Evolutionary conservation across 768 basidiomycete species (phyloP).

Genomic region (Lactifluus pinguis): DNA sequence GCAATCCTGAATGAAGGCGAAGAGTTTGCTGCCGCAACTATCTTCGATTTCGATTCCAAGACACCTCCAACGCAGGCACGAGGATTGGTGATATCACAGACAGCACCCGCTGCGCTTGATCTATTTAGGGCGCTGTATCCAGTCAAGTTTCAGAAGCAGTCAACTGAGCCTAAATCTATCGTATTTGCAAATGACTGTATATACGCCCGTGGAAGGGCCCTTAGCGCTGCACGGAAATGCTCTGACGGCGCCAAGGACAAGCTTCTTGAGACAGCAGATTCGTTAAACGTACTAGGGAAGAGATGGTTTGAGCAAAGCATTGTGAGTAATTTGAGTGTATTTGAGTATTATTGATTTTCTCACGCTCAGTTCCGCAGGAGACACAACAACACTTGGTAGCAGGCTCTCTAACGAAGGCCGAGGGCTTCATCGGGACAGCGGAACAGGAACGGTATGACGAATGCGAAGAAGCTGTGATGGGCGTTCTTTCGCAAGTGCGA

Average conservation of each 20-base stretch:
- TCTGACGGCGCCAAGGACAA: conserved; percentile 33
- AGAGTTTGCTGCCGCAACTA: conserved; percentile 49
- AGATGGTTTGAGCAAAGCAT: conserved; percentile 66
- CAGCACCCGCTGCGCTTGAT: conserved; percentile 61
- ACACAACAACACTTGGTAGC: conserved; percentile 38
- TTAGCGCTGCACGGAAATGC: conserved; percentile 23
- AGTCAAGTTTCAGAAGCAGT: conserved; percentile 40
- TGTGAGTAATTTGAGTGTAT: conserved; percentile 34
- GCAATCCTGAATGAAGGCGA: conserved; percentile 24
- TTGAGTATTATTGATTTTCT: background rate
- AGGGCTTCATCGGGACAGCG: conserved; percentile 59
- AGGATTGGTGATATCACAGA: conserved; percentile 50
- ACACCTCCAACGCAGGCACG: conserved; percentile 19
- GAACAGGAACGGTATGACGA: conserved; percentile 70
- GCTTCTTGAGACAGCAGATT: conserved; percentile 41
- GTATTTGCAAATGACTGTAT: conserved; percentile 76
- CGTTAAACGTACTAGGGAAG: conserved; percentile 48
- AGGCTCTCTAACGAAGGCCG: conserved; percentile 42
- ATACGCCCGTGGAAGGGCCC: conserved; percentile 38
- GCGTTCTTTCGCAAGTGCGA: conserved; percentile 55
- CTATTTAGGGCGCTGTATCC: conserved; percentile 76
- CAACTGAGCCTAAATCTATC: conserved; percentile 46
- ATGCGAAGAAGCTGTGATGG: conserved; percentile 60
- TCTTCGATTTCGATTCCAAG: conserved; percentile 24
- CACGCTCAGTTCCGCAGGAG: conserved; percentile 31